Evolutionary conservation across 2,329 filamentous ascomycete species (phyloP), one percentile per base, ranked within the genome.

Genomic region (Pezicula radicicola): DNA sequence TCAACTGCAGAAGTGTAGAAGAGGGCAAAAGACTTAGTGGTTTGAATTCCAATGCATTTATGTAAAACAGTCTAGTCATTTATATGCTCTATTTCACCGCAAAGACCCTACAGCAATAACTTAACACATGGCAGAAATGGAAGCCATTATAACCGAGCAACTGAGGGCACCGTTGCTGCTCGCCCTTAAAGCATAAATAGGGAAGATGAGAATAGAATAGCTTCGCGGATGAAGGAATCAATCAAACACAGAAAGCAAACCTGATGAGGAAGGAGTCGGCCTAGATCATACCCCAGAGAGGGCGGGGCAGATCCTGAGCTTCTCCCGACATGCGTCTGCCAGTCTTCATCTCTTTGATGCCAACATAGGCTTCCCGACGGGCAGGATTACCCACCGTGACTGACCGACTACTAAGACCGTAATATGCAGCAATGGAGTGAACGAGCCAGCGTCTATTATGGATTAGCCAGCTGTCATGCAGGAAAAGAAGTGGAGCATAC

Each of bases 391-490:
- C 85, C 1, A 87, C 79, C 0, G 87, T 88, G 55, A 93, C 81
- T 4, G 89, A 92, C 74, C 85, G 91, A 18, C 92, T 96, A 55
- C 85, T 81, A 51, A 97, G 79, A 37, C 45, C 92, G 66, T 97
- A 97, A 69, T 97, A 97, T 39, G 87, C 83, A 9, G 90, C 93
- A 57, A 97, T 92, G 52, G 89, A 88, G 70, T 97, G 92, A 1
- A 95, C 90, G 49, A 97, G 81, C 89, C 92, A 97, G 57, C 93
- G 88, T 60, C 89, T 93, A 55, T 45, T 46, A 28, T 47, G n/a
- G 12, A 35, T 55, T 49, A 62, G 58, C 58, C 30, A 55, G 49
- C 48, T 55, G 40, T 43, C 55, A 43, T 48, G 30, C 28, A 50
- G 16, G 37, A 54, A 42, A 41, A 42, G 19, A 49, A 40, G 40